Base-by-base conservation (phyloP, 768 basidiomycete genomes). In the Leccinum uliginosum region DNA sequence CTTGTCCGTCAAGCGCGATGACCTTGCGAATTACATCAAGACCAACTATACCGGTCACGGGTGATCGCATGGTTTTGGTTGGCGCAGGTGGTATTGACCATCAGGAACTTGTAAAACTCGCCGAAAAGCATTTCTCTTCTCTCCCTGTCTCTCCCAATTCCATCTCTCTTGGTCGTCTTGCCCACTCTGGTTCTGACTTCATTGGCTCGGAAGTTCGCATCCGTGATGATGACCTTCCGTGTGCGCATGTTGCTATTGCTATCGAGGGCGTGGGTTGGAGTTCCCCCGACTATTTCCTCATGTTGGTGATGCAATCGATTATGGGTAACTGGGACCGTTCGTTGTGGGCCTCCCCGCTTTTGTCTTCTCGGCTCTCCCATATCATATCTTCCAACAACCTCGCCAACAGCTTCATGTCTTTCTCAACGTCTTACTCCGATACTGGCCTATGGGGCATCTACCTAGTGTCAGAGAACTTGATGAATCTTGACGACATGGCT, bases 281-380 rank as follows among this genome's bases (percentile, higher is more conserved):
- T 65, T 93, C 90, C 10, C 94, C 96, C 27, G 97, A 99, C 76
- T 98, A 98, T 81, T 98, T 92, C 86, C 93, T 95, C 59, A 96
- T 99, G 95, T 86, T 98, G 77, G 94, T 93, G 71, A 91, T 97
- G 87, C 92, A 96, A 74, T 86, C 85, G 67, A 92, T 98, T 75
- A 89, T 98, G 75, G 97, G 97, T 61, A 99, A 98, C 84, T 99
- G 97, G 97, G 96, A 99, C 72, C 86, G 97, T 64, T 91, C 89
- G 48, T 85, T 98, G 65, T 96, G 96, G 65, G 85, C 93, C 49
- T 87, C 92, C 3, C 82, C 92, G 23, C 80, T 97, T 53, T 85
- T 96, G 61, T 93, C 91, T 58, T 97, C 93, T 51, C 85, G 89
- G 51, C 86, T 99, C 54, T 91, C 90, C 24, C 89, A 95, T 73